Conservation (phyloP, 208 protist species). For the Leishmania amazonensis region DNA sequence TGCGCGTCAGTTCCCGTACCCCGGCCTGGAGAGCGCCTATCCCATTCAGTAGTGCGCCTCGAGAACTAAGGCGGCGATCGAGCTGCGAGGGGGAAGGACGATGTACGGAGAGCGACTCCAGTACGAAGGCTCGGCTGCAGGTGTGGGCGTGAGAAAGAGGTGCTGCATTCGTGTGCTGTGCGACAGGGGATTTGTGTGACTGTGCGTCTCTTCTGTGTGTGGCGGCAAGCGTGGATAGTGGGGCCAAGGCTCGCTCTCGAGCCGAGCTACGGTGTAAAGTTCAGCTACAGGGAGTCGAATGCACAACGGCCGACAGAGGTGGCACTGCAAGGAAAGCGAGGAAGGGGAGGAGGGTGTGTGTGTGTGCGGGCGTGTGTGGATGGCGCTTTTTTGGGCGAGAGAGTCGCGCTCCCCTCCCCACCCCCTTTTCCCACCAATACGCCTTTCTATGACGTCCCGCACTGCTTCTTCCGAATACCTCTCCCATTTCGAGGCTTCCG, state of each 20-base stretch:
- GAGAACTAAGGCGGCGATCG: background rate
- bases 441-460: background rate
- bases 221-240: background rate
- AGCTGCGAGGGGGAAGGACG: background rate
- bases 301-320: background rate
- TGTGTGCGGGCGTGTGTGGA: background rate
- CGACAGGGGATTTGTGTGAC: background rate
- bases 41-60: conserved; percentile 23
- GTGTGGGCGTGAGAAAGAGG: background rate
- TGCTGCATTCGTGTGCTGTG: background rate
- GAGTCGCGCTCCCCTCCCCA: background rate
- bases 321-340: background rate
- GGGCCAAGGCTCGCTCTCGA: background rate
- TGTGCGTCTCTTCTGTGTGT: background rate
- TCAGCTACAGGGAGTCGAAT: background rate
- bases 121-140: background rate
- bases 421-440: background rate
- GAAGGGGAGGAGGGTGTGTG: background rate
- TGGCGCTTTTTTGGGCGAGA: background rate
- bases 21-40: conserved; percentile 66
- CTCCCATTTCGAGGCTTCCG: background rate
- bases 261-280: background rate
- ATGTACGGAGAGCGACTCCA: background rate
- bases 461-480: background rate
- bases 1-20: conserved; percentile 82